Percentiles rank a stretch among this genome's conserved stretches.
phyloP scores from a whole-genome alignment of 352 stramenopile genomes.

The Thalassiosira hispida region DNA sequence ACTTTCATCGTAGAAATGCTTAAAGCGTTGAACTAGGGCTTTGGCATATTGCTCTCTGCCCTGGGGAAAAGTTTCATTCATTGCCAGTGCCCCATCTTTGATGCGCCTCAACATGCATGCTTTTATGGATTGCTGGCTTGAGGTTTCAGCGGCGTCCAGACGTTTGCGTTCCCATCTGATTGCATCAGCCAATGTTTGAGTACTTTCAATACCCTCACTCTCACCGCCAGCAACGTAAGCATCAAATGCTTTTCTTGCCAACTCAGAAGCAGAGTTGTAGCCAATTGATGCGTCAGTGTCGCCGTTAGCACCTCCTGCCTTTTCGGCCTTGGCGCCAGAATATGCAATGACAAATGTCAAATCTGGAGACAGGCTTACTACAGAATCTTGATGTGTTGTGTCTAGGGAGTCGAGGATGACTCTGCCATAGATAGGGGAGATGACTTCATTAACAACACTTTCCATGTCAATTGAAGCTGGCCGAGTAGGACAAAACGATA shows the following conservation, averaged over 20 bases:
- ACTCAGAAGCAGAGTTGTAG: constrained; percentile 30
- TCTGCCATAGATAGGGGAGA: not conserved
- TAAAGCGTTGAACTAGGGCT: constrained; percentile 20
- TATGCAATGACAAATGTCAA: constrained; percentile 38
- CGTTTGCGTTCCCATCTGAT: constrained; percentile 15
- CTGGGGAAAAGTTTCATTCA: not conserved
- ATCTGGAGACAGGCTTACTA: constrained; percentile 8
- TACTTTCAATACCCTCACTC: not conserved
- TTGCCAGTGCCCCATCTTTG: not conserved
- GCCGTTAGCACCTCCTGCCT: constrained; percentile 13
- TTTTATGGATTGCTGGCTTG: not conserved
- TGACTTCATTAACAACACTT: not conserved
- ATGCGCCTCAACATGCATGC: constrained; percentile 10
- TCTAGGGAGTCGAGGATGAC: not conserved
- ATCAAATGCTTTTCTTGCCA: constrained; percentile 20
- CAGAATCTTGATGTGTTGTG: constrained; percentile 1
- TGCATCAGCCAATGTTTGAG: constrained; percentile 21
- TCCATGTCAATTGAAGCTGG: constrained; percentile 11
- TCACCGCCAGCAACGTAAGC: constrained; percentile 5
- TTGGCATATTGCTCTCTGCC: constrained; percentile 1
- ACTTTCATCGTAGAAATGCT: constrained; percentile 42
- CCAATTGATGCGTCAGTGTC: constrained; percentile 21
- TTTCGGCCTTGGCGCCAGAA: constrained; percentile 40
- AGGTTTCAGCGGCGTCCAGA: not conserved
- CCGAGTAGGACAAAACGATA: constrained; percentile 37